Base-by-base conservation (phyloP, 169 alveolate genomes). In the Plasmodium cynomolgi region DNA sequence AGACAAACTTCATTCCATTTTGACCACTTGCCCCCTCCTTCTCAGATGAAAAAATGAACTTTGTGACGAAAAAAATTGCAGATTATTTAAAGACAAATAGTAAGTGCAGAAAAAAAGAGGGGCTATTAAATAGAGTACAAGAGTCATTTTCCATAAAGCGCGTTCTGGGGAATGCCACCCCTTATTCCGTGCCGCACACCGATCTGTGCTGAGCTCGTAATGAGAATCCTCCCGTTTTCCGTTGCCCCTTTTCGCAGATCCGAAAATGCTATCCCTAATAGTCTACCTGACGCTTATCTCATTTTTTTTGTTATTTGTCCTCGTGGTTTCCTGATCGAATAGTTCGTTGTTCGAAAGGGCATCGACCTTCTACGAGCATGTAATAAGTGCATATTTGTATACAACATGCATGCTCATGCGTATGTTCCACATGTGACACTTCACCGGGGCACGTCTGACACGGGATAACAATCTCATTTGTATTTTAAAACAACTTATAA, bases 41-140 rank as follows among this genome's bases (percentile, higher is more conserved):
- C 72, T n/a, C 75, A 84, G 96, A 93, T 37, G 96, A 93, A 84
- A 93, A 95, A 93, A 95, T 93, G 96, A 95, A 95, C 75, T 91
- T 95, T 84, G 96, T 95, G 77, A 95, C 92, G 93, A 81, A 88
- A 84, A 84, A 83, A 39, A 81, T 95, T 17, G 68, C 88, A 33
- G 92, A 88, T 56, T 83, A 91, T 73, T 41, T 95, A 73, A 83
- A 93, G 81, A 95, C 96, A 20, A 92, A 85, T 20, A 96, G 96
- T 93, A 41, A 96, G 92, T 50, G 23, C 58, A 75, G 75, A 15
- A 34, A 26, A 41, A 2, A 58, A 58, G 34, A 77, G 29, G 17
- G 73, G 39, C 20, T 3, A 56, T 62, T 34, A 54, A 9, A 58
- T 23, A 80, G n/a, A 88, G n/a, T 23, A 31, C 15, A 23, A 6